Evolutionary conservation across 1,284 basidiomycete genomes (phyloP), one percentile per base, ranked within the genome.

Genomic region (Pseudozyma thailandica): DNA sequence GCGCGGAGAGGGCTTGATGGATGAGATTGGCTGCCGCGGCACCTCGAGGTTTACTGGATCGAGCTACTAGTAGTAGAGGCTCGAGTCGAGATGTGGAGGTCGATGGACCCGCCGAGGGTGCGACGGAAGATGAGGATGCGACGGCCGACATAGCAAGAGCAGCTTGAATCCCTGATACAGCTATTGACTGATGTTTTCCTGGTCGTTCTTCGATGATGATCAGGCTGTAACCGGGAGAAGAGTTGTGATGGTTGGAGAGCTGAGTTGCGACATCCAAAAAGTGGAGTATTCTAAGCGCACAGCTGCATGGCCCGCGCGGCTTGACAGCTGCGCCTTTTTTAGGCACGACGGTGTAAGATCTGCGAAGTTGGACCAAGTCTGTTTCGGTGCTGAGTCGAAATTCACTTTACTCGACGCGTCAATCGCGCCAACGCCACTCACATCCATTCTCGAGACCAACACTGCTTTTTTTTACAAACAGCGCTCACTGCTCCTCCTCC

Each of bases 1-100:
- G 89, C 0, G 94, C 91, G 35, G 91, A 87, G 30, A 91, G 93
- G 52, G 90, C 94, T 81, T 96, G 91, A 74, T 89, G 86, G 21
- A 94, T 85, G 56, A 96, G 87, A 80, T 94, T 93, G 9, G 92
- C 93, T 0, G 93, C 93, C 0, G 91, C 92, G 0, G 92, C 92
- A 2, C 94, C 94, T 78, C 92, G 93, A 2, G 91, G 89, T 0
- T 91, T 91, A 79, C 94, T 93, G 4, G 90, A 72, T 27, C 51
- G 31, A 2, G 69, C 91, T 84, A 97, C 91, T 56, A 97, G 87
- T 28, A 96, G 82, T 82, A 91, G 94, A 0, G 93, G 92, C 35
- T 68, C 92, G 6, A 94, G 86, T n/a, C 50, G 47, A 12, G 58
- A 62, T 33, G 54, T 48, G 9, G 69, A 66, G 3, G 62, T 41